A percentile compares a stretch with the other conserved stretches of the same genome.
Evolutionary conservation across 768 basidiomycete species (phyloP).

Genomic region (Auricularia sp.): DNA sequence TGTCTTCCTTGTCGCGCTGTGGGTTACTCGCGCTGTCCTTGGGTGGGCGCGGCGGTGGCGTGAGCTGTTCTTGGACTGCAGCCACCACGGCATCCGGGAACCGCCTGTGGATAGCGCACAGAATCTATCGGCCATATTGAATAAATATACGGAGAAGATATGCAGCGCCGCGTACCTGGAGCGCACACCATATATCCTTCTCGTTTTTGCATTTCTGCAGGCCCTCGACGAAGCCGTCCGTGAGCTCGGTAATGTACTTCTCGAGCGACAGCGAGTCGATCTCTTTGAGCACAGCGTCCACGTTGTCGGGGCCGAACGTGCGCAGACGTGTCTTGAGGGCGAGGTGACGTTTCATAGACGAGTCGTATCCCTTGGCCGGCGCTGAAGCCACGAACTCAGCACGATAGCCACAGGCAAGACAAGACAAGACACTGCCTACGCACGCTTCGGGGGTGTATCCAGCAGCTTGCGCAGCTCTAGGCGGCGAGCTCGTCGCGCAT

Average conservation of each 20-base stretch:
- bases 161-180: conserved; percentile 53
- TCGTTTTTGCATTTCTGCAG: conserved; percentile 82
- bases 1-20: conserved; percentile 89
- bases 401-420: not conserved
- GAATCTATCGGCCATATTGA: conserved; percentile 47
- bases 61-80: conserved; percentile 43
- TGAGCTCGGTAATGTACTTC: conserved; percentile 95
- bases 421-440: not conserved
- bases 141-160: not conserved
- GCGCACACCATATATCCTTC: conserved; percentile 83
- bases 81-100: conserved; percentile 76
- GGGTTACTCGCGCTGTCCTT: conserved; percentile 10
- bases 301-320: conserved; percentile 71
- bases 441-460: not conserved
- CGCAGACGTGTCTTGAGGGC: conserved; percentile 90
- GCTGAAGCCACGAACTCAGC: conserved; percentile 31
- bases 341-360: conserved; percentile 92
- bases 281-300: conserved; percentile 85
- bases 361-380: conserved; percentile 65
- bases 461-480: not conserved
- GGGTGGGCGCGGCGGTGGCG: conserved; percentile 24
- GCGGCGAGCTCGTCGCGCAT: not conserved
- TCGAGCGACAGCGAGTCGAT: conserved; percentile 82
- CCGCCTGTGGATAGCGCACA: conserved; percentile 80
- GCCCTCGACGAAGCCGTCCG: conserved; percentile 79